These are phyloP conservation scores for Helicostylum pulchrum DNA, from an alignment of 192 early-diverging fungal genomes.

Conservation along the genomic window DNA sequence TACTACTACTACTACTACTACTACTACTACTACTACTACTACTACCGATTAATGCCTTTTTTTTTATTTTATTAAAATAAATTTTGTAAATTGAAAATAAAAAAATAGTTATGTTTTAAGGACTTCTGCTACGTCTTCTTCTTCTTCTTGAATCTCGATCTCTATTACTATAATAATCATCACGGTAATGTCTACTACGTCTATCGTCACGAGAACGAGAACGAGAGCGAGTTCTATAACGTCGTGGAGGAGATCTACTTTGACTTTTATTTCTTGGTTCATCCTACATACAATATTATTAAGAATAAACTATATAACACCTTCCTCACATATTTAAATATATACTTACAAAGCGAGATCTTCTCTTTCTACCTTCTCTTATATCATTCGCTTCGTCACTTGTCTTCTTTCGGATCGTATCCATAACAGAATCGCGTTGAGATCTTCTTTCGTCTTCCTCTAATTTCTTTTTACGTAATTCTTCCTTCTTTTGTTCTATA, in stretches of 20 bases:
- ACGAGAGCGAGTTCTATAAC: constrained; percentile 12
- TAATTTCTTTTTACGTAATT: constrained; percentile 60
- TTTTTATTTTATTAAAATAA: neutral
- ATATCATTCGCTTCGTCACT: constrained; percentile 4
- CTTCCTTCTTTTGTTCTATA: constrained; percentile 83
- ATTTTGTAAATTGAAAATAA: neutral
- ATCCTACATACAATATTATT: constrained; percentile 1
- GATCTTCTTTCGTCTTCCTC: neutral
- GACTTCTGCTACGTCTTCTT: constrained; percentile 28
- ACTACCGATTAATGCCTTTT: no score
- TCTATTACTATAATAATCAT: constrained; percentile 34
- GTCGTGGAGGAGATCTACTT: constrained; percentile 14
- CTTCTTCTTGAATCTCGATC: constrained; percentile 20
- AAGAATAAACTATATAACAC: neutral
- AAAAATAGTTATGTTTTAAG: constrained; percentile 2
- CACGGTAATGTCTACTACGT: constrained; percentile 27
- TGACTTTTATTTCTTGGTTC: constrained; percentile 16
- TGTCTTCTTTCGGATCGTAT: constrained; percentile 1
- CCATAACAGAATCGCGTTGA: constrained; percentile 13
- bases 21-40: no score
- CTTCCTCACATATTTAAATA: neutral
- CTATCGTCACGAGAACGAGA: constrained; percentile 20
- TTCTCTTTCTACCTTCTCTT: neutral
- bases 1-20: no score
- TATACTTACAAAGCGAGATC: constrained; percentile 15